These are phyloP conservation scores for Populus alba DNA, from an alignment of 345 rosid genomes.

Conservation along the genomic window DNA sequence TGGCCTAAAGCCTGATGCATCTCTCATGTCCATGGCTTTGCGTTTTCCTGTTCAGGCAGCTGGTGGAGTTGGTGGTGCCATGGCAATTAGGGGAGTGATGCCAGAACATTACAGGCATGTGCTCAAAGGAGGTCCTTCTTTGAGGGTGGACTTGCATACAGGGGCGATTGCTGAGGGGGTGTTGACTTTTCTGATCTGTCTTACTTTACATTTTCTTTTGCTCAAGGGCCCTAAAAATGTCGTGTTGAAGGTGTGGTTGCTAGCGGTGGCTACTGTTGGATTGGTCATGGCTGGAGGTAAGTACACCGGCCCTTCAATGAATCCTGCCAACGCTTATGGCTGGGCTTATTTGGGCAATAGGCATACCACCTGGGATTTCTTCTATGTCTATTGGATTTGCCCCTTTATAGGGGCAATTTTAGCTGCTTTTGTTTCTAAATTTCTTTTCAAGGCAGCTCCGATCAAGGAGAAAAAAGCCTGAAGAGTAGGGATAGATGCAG, in stretches of 20 bases:
- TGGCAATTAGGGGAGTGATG: constrained; percentile 15
- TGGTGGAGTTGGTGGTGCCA: constrained; percentile 17
- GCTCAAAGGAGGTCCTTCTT: constrained; percentile 23
- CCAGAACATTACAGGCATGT: constrained; percentile 3
- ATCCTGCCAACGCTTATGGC: constrained; percentile 29
- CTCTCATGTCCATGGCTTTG: constrained; percentile 33
- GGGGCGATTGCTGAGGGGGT: constrained; percentile 26
- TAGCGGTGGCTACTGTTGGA: background rate
- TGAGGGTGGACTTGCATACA: constrained; percentile 25
- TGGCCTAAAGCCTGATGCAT: constrained; percentile 30
- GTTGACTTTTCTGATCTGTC: constrained; percentile 13
- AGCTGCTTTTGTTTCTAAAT: constrained; percentile 19
- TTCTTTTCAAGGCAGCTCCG: constrained; percentile 9
- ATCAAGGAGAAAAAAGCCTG: constrained; percentile 20
- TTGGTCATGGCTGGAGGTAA: constrained; percentile 11
- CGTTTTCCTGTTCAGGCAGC: constrained; percentile 38
- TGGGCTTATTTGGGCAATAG: constrained; percentile 25
- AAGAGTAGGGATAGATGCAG: background rate
- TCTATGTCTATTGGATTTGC: constrained; percentile 28
- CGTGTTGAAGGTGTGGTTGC: constrained; percentile 14
- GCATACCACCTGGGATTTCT: constrained; percentile 26
- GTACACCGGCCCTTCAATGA: constrained; percentile 26
- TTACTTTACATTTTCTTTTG: background rate
- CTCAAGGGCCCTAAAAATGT: constrained; percentile 16
- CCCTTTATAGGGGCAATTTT: constrained; percentile 23